Conservation (phyloP, 345 rosid genomes). For the Citrus trifoliata region DNA sequence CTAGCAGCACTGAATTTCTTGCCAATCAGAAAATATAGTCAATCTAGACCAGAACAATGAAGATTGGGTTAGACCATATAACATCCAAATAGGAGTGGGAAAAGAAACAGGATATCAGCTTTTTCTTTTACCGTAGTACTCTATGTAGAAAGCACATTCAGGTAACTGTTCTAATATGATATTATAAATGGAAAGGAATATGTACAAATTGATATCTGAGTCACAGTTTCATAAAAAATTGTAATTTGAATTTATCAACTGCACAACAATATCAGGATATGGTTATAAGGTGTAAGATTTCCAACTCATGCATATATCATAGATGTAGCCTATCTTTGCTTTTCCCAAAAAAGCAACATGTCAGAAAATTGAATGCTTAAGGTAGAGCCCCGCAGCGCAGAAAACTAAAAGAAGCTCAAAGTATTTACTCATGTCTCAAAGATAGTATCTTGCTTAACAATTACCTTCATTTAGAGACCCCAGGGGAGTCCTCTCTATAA, state of each 20-base stretch:
- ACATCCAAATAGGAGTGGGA: not conserved
- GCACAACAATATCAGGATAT: not conserved
- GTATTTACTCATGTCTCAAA: not conserved
- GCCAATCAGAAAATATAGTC: not conserved
- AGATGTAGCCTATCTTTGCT: not conserved
- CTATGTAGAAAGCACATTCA: not conserved
- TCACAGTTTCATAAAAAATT: not conserved
- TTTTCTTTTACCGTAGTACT: not conserved
- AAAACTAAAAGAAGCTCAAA: not conserved
- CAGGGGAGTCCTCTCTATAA: slow-evolving; percentile 70
- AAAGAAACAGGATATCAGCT: not conserved
- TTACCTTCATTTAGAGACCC: slow-evolving; percentile 75
- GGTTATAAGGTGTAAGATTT: not conserved
- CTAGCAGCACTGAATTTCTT: not conserved
- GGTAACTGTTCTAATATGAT: not conserved
- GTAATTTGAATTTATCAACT: not conserved
- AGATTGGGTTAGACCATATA: not conserved
- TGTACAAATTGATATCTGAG: not conserved
- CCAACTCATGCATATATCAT: not conserved
- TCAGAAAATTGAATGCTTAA: slow-evolving; percentile 7
- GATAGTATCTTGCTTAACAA: not conserved
- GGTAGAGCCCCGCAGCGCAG: not conserved
- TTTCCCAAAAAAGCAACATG: not conserved
- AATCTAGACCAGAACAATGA: not conserved
- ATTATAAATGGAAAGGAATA: not conserved